Percentiles rank a stretch among this genome's conserved stretches.
phyloP scores from a whole-genome alignment of 495 filamentous ascomycete species.

The Elasticomyces elasticus region DNA sequence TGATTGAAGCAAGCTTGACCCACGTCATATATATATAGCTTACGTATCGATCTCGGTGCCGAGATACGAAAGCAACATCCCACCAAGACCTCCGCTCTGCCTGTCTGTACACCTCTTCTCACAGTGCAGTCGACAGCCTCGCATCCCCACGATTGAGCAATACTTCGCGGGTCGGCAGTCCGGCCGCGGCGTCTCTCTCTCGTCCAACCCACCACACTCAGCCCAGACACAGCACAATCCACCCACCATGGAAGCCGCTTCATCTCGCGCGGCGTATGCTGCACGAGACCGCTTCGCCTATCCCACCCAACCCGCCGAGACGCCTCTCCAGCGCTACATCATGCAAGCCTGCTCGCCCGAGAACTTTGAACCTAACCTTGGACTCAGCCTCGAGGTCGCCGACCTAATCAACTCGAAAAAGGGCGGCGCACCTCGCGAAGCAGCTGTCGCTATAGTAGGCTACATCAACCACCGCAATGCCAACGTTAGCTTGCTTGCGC shows the following conservation, averaged over 20 bases:
- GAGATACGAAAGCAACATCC: too few relatives aligned
- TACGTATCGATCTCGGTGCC: not conserved
- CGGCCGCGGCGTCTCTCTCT: not conserved
- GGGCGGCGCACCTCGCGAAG: conserved; percentile 91
- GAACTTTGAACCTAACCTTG: conserved; percentile 95
- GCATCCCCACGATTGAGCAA: conserved; percentile 1
- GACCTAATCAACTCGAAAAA: conserved; percentile 98
- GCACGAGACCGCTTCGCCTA: conserved; percentile 89
- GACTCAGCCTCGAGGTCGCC: conserved; percentile 89
- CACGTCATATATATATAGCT: too few relatives aligned
- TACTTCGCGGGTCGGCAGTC: conserved; percentile 7
- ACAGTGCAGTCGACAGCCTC: not conserved
- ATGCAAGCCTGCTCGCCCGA: conserved; percentile 89
- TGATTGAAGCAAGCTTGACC: too few relatives aligned
- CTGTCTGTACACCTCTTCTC: too few relatives aligned
- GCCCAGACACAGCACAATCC: conserved; percentile 6
- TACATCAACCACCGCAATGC: conserved; percentile 93
- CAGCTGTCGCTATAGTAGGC: conserved; percentile 85
- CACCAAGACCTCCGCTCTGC: too few relatives aligned
- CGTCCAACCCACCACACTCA: not conserved
- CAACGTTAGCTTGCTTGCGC: conserved; percentile 82
- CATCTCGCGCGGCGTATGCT: conserved; percentile 68
- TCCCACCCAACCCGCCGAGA: conserved; percentile 64
- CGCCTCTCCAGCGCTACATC: conserved; percentile 89
- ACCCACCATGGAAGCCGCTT: conserved; percentile 71